A percentile compares a stretch with the other conserved stretches of the same genome.
phyloP scores from a whole-genome alignment of 768 basidiomycete species.

The Cystobasidium onofrii region DNA sequence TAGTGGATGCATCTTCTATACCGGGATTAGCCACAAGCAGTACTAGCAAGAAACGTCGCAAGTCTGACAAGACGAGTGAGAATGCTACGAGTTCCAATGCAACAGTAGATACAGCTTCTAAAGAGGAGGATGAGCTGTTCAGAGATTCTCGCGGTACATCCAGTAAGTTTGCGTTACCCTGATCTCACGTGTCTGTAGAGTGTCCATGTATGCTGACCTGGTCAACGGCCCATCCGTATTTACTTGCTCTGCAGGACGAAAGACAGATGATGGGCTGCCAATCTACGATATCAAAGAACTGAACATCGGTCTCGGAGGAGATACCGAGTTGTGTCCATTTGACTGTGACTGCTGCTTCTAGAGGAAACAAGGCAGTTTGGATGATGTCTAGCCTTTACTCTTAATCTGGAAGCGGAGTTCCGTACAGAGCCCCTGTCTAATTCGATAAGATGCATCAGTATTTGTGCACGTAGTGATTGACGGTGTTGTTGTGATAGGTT shows the following conservation, averaged over 20 bases:
- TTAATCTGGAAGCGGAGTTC: too few species aligned
- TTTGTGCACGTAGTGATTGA: too few species aligned
- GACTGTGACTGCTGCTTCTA: slow-evolving; percentile 42
- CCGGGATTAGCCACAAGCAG: neutral
- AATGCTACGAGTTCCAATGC: neutral
- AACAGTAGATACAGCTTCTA: neutral
- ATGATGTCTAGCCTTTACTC: too few species aligned
- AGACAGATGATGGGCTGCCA: slow-evolving; percentile 41
- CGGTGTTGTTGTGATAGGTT: too few species aligned
- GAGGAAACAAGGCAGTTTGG: neutral
- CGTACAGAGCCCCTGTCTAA: too few species aligned
- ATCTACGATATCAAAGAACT: slow-evolving; percentile 40
- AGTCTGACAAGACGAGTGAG: neutral
- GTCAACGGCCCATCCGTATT: too few species aligned
- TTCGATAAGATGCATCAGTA: too few species aligned
- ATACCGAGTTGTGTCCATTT: slow-evolving; percentile 41
- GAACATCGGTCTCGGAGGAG: slow-evolving; percentile 40
- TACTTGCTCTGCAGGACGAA: slow-evolving; percentile 30
- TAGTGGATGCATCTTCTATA: neutral
- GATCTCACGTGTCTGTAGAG: too few species aligned
- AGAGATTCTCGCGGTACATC: slow-evolving; percentile 20
- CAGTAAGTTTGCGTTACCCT: too few species aligned
- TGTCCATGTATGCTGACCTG: too few species aligned
- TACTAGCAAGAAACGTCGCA: neutral
- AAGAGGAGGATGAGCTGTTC: slow-evolving; percentile 27